Percentiles rank a stretch among this genome's conserved stretches.
These are phyloP conservation scores for Eremochloa ophiuroides DNA, from an alignment of 176 grass and related monocot species.

Conservation along the genomic window DNA sequence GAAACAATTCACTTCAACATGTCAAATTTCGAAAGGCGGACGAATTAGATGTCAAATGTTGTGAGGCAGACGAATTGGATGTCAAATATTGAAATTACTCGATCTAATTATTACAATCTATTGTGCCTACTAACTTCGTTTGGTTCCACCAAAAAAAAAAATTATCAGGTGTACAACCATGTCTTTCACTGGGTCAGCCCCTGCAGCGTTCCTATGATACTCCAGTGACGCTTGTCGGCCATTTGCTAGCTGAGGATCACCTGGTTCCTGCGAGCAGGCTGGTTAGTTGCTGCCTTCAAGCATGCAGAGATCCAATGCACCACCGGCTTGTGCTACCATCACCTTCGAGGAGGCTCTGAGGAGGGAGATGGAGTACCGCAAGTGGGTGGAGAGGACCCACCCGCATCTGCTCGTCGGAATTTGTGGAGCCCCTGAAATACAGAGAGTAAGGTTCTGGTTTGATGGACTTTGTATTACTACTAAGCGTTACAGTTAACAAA, in stretches of 20 bases:
- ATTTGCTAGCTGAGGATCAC: slow-evolving; percentile 13
- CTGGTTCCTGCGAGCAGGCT: background rate
- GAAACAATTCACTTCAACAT: too few species aligned
- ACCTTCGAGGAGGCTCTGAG: slow-evolving; percentile 53
- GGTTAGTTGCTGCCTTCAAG: background rate
- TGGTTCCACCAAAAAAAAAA: too few species aligned
- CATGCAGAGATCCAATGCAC: slow-evolving; percentile 1
- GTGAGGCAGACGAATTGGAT: too few species aligned
- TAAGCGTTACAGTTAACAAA: background rate
- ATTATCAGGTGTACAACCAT: too few species aligned
- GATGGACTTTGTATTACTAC: background rate
- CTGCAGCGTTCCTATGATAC: too few species aligned
- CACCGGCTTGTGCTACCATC: slow-evolving; percentile 38
- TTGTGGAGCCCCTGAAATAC: background rate
- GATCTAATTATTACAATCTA: too few species aligned
- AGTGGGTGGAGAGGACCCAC: slow-evolving; percentile 35
- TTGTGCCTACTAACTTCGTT: too few species aligned
- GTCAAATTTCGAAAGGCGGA: too few species aligned
- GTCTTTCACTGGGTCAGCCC: too few species aligned
- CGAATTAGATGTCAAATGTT: too few species aligned
- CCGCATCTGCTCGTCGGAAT: slow-evolving; percentile 24
- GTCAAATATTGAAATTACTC: too few species aligned
- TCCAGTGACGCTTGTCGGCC: background rate
- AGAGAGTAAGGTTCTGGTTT: slow-evolving; percentile 21
- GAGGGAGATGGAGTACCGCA: slow-evolving; percentile 61